Base-by-base conservation (phyloP, 768 basidiomycete genomes). In the Collybia sp. region DNA sequence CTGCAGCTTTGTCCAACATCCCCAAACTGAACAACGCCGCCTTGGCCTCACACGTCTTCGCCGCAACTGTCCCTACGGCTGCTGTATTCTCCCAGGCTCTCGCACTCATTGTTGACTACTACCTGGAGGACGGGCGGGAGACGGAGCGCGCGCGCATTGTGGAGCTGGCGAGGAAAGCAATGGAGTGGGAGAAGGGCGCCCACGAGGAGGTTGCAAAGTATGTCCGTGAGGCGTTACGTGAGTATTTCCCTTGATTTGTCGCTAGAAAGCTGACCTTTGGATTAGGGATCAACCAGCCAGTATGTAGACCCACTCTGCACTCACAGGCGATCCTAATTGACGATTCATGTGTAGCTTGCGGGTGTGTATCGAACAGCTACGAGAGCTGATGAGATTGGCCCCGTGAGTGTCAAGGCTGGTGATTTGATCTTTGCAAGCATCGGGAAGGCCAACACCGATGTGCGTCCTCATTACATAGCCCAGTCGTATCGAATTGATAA, bases 21-120 rank as follows among this genome's bases (percentile, higher is more conserved):
- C 25, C 25, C 3, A 25, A 25, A 25, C 8, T 25, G 8, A 25
- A 8, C 25, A 25, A 54, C 48, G 47, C 63, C 50, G 59, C 72
- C 17, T 57, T 82, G n/a, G 71, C 79, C 1, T 60, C 65, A n/a
- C 65, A 68, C 19, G 62, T 80, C 6, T 76, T 85, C 51, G 68
- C 72, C 6, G 75, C 81, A 40, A 58, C 72, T 12, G 70, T 84
- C 11, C 79, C 81, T 5, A 79, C 79, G 12, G 72, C 76, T 2
- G 65, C 78, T 0, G 56, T 77, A 5, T 83, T 78, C 64, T 79
- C 80, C 1, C 70, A 79, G 42, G 70, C 73, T 10, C 59, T 85
- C 35, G 68, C 76, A 2, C 72, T 76, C 44, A 71, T 83, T 17
- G 67, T 88, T 41, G 68, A 84, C 54, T 83, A 78, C 61, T 87